Conservation (phyloP, 352 stramenopile species). For the Blastocystis sp. region DNA sequence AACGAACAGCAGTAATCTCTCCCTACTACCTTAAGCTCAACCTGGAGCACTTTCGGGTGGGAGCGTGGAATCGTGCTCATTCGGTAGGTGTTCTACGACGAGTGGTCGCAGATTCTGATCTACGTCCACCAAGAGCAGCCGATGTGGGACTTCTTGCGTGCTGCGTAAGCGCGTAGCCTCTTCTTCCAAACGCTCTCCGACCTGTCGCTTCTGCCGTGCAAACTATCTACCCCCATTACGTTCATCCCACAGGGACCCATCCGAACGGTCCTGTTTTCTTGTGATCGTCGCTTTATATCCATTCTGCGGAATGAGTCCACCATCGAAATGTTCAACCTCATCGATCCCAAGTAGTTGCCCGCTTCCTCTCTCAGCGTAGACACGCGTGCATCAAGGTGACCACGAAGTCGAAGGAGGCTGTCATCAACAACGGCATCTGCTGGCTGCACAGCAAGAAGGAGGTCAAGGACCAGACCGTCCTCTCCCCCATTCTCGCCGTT, state of each 20-base stretch:
- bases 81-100: slow-evolving; percentile 49
- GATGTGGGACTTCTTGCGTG: background rate
- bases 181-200: slow-evolving; percentile 62
- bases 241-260: slow-evolving; percentile 54
- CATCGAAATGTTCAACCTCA: slow-evolving; percentile 51
- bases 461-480: slow-evolving; percentile 38
- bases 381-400: slow-evolving; percentile 49
- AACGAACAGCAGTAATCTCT: slow-evolving; percentile 22
- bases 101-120: slow-evolving; percentile 38
- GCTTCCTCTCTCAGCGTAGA: background rate
- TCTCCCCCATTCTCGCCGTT: slow-evolving; percentile 42
- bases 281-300: slow-evolving; percentile 55
- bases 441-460: slow-evolving; percentile 50
- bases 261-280: slow-evolving; percentile 38
- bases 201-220: slow-evolving; percentile 13
- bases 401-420: slow-evolving; percentile 35
- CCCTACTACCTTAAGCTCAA: slow-evolving; percentile 57
- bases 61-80: background rate
- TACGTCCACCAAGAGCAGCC: slow-evolving; percentile 52
- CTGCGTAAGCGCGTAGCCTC: slow-evolving; percentile 14
- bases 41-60: slow-evolving; percentile 5
- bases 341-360: slow-evolving; percentile 48
- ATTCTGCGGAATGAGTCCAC: slow-evolving; percentile 18
- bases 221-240: slow-evolving; percentile 50
- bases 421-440: slow-evolving; percentile 23